Conservation (phyloP, 179 eudicot species). For the Vitellaria paradoxa region DNA sequence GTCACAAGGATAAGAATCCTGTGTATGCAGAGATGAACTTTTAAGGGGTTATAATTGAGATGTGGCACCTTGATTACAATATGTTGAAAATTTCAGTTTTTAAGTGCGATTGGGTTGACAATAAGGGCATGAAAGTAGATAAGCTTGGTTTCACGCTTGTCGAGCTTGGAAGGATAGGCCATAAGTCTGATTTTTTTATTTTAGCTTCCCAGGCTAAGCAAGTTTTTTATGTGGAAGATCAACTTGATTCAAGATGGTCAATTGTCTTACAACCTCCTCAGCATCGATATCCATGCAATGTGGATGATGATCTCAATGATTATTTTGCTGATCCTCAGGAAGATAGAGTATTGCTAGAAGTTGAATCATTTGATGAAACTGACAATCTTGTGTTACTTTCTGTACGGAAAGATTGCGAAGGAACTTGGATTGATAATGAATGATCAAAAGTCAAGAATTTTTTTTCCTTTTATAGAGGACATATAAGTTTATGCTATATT, state of each 20-base stretch:
- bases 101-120: too few relatives aligned
- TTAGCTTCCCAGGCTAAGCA: neutral
- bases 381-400: neutral
- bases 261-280: constrained; percentile 6
- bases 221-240: constrained; percentile 2
- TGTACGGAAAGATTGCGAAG: neutral
- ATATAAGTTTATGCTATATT: neutral
- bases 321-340: neutral
- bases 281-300: neutral
- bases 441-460: neutral
- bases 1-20: too few relatives aligned
- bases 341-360: neutral
- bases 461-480: neutral
- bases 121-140: neutral
- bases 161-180: constrained; percentile 7
- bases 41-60: neutral
- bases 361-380: neutral
- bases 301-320: constrained; percentile 5
- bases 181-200: constrained; percentile 5
- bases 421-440: neutral
- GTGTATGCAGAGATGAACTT: neutral
- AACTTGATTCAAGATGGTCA: constrained; percentile 2
- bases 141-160: constrained; percentile 2
- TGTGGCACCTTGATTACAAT: neutral
- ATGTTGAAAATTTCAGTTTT: neutral